Evolutionary conservation across 306 rosid species (phyloP), one percentile per base, ranked within the genome.

Genomic region (Ceratonia siliqua): DNA sequence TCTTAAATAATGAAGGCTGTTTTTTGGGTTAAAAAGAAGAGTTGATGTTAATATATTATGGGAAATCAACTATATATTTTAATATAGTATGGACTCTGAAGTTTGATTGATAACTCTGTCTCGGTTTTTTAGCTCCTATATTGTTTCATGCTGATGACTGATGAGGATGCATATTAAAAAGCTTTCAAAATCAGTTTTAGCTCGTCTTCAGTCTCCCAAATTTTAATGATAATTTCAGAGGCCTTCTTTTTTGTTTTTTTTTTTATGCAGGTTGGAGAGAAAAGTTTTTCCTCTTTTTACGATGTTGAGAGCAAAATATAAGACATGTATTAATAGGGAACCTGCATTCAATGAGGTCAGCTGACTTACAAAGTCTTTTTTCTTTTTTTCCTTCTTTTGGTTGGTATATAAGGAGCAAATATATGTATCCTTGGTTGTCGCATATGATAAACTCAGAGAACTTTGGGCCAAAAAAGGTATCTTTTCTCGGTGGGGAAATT

Each of bases 271-370:
- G 86, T 80, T 94, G 93, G 89, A 90, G 82, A 89, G 98, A 82
- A 92, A 92, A 71, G 93, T 94, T 62, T 70, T 90, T 63, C 98
- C 98, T 4, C 96, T 95, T 72, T 92, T 90, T 64, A 95, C 84
- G 64, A 90, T 88, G 95, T 79, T 95, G 82, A 85, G 87, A 85
- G 73, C 68, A 21, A 92, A 84, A 13, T 95, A 82, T 81, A 90
- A 90, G 84, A 35, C 86, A 52, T 54, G 87, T 73, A 39, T 95
- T 50, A 91, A 89, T 48, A 86, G 92, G 81, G 99, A 94, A 66
- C 96, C 95, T 54, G 49, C 87, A 15, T 87, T 94, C 82, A 79
- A 83, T 75, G 99, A 94, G 97, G 99, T 94, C 55, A 79, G 80
- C 18, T 80, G 50, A 52, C 61, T 17, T 38, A 55, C 41, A 59